A percentile compares a stretch with the other conserved stretches of the same genome.
Evolutionary conservation across 176 grass and related monocot species (phyloP).

Genomic region (Oryza officinalis): DNA sequence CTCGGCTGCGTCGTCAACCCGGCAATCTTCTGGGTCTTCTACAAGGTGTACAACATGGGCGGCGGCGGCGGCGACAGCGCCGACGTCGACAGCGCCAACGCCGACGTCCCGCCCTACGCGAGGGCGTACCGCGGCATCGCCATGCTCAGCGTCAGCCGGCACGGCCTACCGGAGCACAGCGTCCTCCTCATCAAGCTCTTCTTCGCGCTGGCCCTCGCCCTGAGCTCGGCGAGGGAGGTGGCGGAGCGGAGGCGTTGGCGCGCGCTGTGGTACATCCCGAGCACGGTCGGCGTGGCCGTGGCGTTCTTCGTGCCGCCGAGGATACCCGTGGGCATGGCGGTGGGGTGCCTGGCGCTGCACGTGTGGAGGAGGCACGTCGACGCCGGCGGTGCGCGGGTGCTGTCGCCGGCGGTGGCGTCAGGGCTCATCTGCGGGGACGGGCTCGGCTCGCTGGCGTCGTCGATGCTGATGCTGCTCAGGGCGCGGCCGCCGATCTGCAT

Average conservation of each 20-base stretch:
- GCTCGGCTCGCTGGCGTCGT: conserved; percentile 34
- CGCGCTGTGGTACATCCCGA: conserved; percentile 26
- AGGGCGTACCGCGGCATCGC: conserved; percentile 34
- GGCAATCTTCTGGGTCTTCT: conserved; percentile 46
- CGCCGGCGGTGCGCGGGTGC: conserved; percentile 3
- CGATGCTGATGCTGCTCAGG: conserved; percentile 30
- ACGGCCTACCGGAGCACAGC: conserved; percentile 36
- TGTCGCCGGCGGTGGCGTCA: conserved; percentile 25
- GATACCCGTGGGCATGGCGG: conserved; percentile 42
- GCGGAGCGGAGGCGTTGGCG: conserved; percentile 9
- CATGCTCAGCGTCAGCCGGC: conserved; percentile 36
- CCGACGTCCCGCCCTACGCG: conserved; percentile 7
- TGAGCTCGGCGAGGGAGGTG: conserved; percentile 27
- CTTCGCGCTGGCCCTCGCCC: neutral
- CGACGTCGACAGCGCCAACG: neutral
- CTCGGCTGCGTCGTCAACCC: conserved; percentile 40
- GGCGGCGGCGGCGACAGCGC: neutral
- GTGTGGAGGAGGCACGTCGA: conserved; percentile 30
- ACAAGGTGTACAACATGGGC: conserved; percentile 38
- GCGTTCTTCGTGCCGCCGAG: conserved; percentile 39
- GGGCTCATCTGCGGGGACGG: conserved; percentile 46
- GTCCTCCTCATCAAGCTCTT: conserved; percentile 38
- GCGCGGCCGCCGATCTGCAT: conserved; percentile 44
- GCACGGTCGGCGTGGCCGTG: conserved; percentile 36
- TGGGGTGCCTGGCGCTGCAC: conserved; percentile 35